Base-by-base conservation (phyloP, 352 stramenopile species). In the Blastocystis sp. region DNA sequence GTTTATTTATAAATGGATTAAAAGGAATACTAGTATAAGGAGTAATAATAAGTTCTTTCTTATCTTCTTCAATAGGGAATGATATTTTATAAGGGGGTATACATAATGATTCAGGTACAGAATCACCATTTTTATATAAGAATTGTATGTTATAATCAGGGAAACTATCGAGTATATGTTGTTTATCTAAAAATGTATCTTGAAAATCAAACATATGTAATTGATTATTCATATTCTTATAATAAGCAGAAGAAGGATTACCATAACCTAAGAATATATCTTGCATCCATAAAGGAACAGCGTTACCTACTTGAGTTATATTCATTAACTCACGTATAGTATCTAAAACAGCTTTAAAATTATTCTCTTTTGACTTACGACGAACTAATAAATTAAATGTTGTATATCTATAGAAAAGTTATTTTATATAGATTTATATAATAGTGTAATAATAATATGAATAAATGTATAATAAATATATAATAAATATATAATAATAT, bases 251-350 rank as follows among this genome's bases (percentile, higher is more conserved):
- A 0, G 75, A 69, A 0, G 82, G 76, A 55, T 91, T 75, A 3
- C 82, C 86, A 49, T 93, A 88, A 10, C 88, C 89, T 13, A 97
- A 72, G 9, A 94, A 78, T 1, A 95, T 69, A 24, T 90, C 77
- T 65, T 93, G 78, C 13, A 96, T 70, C 87, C 86, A 97, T 21
- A 64, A 59, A 4, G 89, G 88, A 21, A 97, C 52, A 7, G 74
- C 39, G 10, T 65, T 41, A 7, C 45, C 25, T 2, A 68, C 28
- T n/a, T 32, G 9, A 24, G 45, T 13, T 7, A 41, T 40, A 35
- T 72, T 72, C 64, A 76, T 55, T 39, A 87, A 57, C 46, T 79
- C 71, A 35, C 77, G 68, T 27, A 94, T 80, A n/a, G 82, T 89
- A 56, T 91, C 78, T 6, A 95, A 59, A 7, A 93, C 75, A 11